Conservation (phyloP, 495 filamentous ascomycete species). For the Aspergillus wentii region DNA sequence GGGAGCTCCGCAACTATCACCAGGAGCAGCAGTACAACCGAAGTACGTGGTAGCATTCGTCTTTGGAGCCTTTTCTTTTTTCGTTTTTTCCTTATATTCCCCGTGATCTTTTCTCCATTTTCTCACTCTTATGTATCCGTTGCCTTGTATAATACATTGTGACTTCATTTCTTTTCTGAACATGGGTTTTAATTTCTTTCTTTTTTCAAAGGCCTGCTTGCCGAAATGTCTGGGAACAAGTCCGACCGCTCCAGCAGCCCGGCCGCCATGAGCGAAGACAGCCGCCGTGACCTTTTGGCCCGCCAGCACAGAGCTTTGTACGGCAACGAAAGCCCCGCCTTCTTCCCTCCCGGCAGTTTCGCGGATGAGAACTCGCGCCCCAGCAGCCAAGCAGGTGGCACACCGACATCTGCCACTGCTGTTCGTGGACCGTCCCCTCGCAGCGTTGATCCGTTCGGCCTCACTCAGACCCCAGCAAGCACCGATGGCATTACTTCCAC, state of each 20-base stretch:
- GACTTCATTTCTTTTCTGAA: conserved; percentile 24
- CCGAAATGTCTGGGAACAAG: conserved; percentile 79
- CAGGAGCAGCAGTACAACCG: conserved; percentile 99
- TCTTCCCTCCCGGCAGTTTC: conserved; percentile 54
- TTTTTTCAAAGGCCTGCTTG: conserved; percentile 63
- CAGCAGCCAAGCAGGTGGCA: conserved; percentile 51
- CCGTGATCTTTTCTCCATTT: conserved; percentile 24
- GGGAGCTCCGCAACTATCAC: conserved; percentile 98
- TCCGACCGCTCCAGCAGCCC: conserved; percentile 91
- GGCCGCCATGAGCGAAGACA: conserved; percentile 86
- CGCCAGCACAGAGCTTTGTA: conserved; percentile 92
- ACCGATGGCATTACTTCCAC: conserved; percentile 30
- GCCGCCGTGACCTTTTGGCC: conserved; percentile 91
- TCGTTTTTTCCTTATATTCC: conserved; percentile 31
- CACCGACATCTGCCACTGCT: conserved; percentile 46
- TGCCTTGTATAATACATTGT: conserved; percentile 48
- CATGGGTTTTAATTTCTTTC: conserved; percentile 44
- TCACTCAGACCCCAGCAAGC: conserved; percentile 32
- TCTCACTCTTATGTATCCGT: conserved; percentile 33
- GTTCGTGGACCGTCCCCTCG: conserved; percentile 57
- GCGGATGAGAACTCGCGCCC: conserved; percentile 61
- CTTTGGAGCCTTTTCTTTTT: conserved; percentile 22
- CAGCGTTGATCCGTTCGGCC: conserved; percentile 58
- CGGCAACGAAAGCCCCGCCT: conserved; percentile 63
- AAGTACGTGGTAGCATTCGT: conserved; percentile 67